Evolutionary conservation across 192 early-diverging fungal genomes (phyloP), one percentile per base, ranked within the genome.

Genomic region (Umbelopsis sp.): DNA sequence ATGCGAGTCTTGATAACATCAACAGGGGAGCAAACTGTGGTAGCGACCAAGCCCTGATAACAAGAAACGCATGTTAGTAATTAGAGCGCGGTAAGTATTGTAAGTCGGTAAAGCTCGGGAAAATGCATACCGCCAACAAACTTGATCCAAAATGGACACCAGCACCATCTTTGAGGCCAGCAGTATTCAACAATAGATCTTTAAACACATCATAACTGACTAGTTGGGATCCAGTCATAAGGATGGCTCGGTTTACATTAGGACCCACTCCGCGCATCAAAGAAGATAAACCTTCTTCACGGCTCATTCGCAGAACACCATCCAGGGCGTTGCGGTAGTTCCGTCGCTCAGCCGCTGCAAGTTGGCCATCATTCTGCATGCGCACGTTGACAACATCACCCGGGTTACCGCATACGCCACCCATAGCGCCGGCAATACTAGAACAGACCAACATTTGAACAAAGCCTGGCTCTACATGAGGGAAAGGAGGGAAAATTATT

Each of bases 211-310:
- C 94, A 79, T 95, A 95, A 1, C 87, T 88, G 25, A 84, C 84
- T 27, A 91, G 81, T 69, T 93, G 92, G 0, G 88, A 86, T 9
- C 82, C 81, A 11, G 87, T 91, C 87, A 93, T 93, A 46, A 95
- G 85, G 77, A 98, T 91, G 6, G 97, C 95, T 49, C 97, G 85
- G 55, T 95, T 89, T 53, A 95, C 85, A 48, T 96, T 96, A 23
- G 97, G 94, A 0, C 92, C 93, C 1, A 95, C 76, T 46, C 97
- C 97, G 76, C 95, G 90, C 81, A 95, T 94, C 48, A 99, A 78
- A 4, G 92, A 90, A 4, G 52, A 30, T 1, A 86, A 69, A 3
- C 96, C 95, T 61, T 97, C 95, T 22, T 90, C 82, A n/a, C 85
- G 84, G 0, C 90, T 79, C 64, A 97, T 96, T 55, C 93, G 90